Base-by-base conservation (phyloP, 106 monocot genomes). In the Apostasia shenzhenica region DNA sequence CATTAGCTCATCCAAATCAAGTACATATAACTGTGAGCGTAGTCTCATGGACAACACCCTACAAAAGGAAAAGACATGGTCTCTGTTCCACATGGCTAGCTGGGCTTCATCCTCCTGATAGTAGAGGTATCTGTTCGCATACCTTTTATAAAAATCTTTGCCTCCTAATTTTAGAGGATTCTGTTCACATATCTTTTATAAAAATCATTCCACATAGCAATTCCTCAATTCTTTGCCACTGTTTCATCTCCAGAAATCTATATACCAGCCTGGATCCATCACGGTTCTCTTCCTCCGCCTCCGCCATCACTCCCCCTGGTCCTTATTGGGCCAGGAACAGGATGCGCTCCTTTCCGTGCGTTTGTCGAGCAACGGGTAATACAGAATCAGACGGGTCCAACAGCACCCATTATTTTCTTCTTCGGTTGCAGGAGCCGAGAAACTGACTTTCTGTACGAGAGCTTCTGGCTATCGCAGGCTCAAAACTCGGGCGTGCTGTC, bases 11-110 rank as follows among this genome's bases (percentile, higher is more conserved):
- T 74, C 89, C 86, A 49, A 72, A 78, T 54, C 84, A 89, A 76
- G 81, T 97, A 44, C 92, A 92, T 77, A 66, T 92, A 54, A 97
- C 97, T 8, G 97, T 97, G 55, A 92, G 79, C 66, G 80, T 86
- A 46, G 88, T 95, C 9, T 75, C 82, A 51, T 89, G 82, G 81
- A 77, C 6, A 44, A 97, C 86, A 59, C 92, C 95, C 62, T 89
- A 85, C 79, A 92, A 87, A 72, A 86, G 97, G 67, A 81, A 77
- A 57, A 73, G 86, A 4, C 70, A 49, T 13, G 97, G 92, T 3
- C 85, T 92, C 56, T 97, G 97, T 75, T 92, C 92, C 40, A 77
- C 82, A 68, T 97, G 97, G 92, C 87, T 97, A 48, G 91, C 89
- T 54, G 79, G 82, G 67, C 70, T 92, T 57, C 68, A 89, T 79